Percentiles rank a stretch among this genome's conserved stretches.
phyloP scores from a whole-genome alignment of 352 stramenopile species.

The Albugo candida region DNA sequence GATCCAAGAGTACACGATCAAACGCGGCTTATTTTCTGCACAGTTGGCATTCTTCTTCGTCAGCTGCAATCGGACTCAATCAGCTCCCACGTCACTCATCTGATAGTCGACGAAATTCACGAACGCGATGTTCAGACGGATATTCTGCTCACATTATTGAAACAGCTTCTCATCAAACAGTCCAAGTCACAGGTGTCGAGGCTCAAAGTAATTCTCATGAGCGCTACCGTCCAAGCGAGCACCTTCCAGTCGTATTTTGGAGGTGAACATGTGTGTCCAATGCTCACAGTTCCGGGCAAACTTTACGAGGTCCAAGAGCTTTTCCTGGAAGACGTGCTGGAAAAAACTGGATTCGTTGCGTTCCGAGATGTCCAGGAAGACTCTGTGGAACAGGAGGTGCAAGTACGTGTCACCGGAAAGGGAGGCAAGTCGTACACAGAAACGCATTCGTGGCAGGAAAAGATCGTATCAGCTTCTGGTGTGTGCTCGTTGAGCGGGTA shows the following conservation, averaged over 20 bases:
- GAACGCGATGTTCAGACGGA: constrained; percentile 89
- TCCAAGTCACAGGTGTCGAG: constrained; percentile 18
- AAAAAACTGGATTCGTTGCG: constrained; percentile 72
- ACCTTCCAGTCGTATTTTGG: constrained; percentile 92
- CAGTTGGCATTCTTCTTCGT: constrained; percentile 87
- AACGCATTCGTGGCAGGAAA: constrained; percentile 10
- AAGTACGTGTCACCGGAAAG: constrained; percentile 37
- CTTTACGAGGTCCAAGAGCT: constrained; percentile 94
- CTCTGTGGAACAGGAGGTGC: constrained; percentile 16
- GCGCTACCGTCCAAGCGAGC: constrained; percentile 87
- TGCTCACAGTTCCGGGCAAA: constrained; percentile 82
- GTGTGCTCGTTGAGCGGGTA: constrained; percentile 42
- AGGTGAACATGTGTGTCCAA: constrained; percentile 54
- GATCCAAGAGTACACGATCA: constrained; percentile 70
- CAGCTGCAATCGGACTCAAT: constrained; percentile 80
- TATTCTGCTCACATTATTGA: constrained; percentile 82
- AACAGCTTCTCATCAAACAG: constrained; percentile 42
- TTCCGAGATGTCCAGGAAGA: constrained; percentile 25
- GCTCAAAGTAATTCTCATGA: constrained; percentile 94
- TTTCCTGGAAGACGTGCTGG: constrained; percentile 88
- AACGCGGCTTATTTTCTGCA: constrained; percentile 89
- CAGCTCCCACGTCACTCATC: constrained; percentile 41
- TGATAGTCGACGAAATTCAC: constrained; percentile 97
- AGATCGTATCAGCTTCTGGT: constrained; percentile 14
- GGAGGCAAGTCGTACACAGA: constrained; percentile 41